These are phyloP conservation scores for Lipomyces starkeyi DNA, from an alignment of 805 yeast genomes.

Conservation along the genomic window DNA sequence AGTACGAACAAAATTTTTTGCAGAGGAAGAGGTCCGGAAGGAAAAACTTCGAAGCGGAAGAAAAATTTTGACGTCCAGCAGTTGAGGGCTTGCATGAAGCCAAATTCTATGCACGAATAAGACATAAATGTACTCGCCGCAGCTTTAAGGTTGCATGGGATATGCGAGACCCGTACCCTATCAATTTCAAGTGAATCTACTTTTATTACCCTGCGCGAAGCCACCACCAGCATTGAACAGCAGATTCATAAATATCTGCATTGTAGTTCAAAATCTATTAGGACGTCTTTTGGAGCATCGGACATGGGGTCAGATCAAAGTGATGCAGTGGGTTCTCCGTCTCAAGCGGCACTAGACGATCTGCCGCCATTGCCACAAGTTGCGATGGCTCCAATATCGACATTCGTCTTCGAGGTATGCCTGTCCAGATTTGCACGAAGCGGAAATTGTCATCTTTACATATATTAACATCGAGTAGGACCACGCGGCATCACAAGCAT, in stretches of 20 bases:
- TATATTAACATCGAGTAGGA: conserved; percentile 5
- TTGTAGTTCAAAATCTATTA: not conserved
- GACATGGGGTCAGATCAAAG: not conserved
- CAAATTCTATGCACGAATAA: not conserved
- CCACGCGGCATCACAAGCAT: conserved; percentile 21
- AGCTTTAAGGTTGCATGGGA: not conserved
- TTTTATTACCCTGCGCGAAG: not conserved
- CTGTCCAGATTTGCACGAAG: not conserved
- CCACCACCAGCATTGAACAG: not conserved
- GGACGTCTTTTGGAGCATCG: not conserved
- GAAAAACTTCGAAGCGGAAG: not conserved
- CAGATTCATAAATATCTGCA: not conserved
- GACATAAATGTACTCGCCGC: not conserved
- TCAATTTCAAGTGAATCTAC: not conserved
- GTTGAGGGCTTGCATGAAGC: not conserved
- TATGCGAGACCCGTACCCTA: not conserved
- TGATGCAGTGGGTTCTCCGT: not conserved
- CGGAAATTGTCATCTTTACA: not conserved
- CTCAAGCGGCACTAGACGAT: conserved; percentile 17
- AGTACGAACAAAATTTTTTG: not conserved
- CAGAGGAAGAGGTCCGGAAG: not conserved
- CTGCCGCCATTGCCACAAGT: conserved; percentile 32
- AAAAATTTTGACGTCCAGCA: conserved; percentile 17
- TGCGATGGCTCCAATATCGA: conserved; percentile 27
- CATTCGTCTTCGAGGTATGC: conserved; percentile 31